Conservation (phyloP, 768 basidiomycete genomes). For the Russula earlei region DNA sequence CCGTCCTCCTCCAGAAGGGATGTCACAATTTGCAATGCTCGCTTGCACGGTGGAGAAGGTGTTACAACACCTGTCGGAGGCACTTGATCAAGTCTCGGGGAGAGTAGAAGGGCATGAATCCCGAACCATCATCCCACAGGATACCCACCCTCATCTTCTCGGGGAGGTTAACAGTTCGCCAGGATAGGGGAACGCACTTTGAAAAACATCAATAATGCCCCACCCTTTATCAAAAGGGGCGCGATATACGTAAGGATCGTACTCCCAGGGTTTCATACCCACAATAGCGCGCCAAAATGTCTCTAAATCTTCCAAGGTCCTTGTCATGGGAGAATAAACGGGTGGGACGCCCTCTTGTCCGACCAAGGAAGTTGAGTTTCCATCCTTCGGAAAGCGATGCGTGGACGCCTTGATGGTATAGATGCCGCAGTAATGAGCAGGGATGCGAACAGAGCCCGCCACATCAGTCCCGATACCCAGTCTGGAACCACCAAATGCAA, state of each 20-base stretch:
- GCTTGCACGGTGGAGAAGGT: conserved; percentile 49
- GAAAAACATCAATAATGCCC: neutral
- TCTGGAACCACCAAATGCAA: conserved; percentile 41
- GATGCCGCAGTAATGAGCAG: conserved; percentile 57
- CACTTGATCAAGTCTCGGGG: neutral
- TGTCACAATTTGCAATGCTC: conserved; percentile 43
- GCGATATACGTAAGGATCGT: conserved; percentile 41
- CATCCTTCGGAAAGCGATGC: conserved; percentile 47
- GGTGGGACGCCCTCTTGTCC: conserved; percentile 51
- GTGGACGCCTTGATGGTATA: conserved; percentile 51
- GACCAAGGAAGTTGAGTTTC: conserved; percentile 36
- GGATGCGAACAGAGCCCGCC: conserved; percentile 57
- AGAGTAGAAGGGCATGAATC: neutral
- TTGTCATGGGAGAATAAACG: conserved; percentile 51
- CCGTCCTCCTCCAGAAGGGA: conserved; percentile 36
- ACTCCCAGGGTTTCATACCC: conserved; percentile 53
- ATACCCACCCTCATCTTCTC: conserved; percentile 12
- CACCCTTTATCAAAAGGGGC: neutral
- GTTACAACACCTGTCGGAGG: conserved; percentile 38
- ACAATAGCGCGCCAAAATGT: conserved; percentile 59
- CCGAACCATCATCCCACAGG: conserved; percentile 46
- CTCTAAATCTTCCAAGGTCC: conserved; percentile 49
- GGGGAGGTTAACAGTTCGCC: conserved; percentile 21
- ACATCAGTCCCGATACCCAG: conserved; percentile 52
- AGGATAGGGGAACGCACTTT: conserved; percentile 31